Conservation (phyloP, 1,139 yeast genomes). For the Yamadazyma friedrichii region DNA sequence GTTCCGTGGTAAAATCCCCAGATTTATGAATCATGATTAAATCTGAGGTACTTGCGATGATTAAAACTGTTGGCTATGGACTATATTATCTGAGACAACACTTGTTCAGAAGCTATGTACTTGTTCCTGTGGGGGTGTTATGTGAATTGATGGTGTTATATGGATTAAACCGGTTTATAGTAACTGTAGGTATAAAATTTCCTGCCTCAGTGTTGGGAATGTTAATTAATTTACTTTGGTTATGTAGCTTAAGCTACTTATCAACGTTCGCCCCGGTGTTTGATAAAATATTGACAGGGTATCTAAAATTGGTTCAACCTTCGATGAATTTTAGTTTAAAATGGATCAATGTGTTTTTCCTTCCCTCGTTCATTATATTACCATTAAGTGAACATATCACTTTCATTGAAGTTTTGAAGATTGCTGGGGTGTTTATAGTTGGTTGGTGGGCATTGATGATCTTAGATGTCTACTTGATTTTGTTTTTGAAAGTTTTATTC, state of each 20-base stretch:
- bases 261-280: constrained; percentile 12
- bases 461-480: constrained; percentile 39
- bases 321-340: constrained; percentile 68
- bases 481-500: constrained; percentile 26
- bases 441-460: constrained; percentile 59
- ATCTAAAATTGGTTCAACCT: constrained; percentile 53
- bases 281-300: constrained; percentile 29
- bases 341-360: constrained; percentile 79
- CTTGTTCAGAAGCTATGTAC: constrained; percentile 31
- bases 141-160: constrained; percentile 47
- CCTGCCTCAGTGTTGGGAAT: constrained; percentile 79
- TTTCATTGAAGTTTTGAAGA: constrained; percentile 66
- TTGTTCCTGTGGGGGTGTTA: constrained; percentile 38
- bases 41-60: background rate
- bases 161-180: constrained; percentile 58
- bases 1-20: no score
- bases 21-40: no score
- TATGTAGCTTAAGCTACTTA: constrained; percentile 35
- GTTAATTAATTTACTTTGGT: constrained; percentile 56
- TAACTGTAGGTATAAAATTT: constrained; percentile 50
- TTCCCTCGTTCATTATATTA: constrained; percentile 71
- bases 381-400: constrained; percentile 66
- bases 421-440: constrained; percentile 68
- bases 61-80: constrained; percentile 13
- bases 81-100: constrained; percentile 20